A percentile compares a stretch with the other conserved stretches of the same genome.
phyloP scores from a whole-genome alignment of 2,329 filamentous ascomycete species.

The Hysterium pulicare region DNA sequence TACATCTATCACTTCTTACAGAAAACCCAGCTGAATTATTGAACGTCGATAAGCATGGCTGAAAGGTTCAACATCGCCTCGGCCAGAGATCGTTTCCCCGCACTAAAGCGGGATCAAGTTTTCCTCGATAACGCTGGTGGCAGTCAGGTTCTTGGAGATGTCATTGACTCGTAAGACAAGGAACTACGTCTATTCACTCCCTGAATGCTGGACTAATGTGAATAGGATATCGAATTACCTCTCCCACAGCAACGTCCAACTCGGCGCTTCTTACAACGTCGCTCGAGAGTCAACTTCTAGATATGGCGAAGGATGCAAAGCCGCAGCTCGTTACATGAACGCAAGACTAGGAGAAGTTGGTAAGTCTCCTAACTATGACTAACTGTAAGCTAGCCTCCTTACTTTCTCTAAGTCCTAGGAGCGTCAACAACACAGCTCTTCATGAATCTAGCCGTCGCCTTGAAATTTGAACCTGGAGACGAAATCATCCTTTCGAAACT shows the following conservation, averaged over 20 bases:
- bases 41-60: constrained; percentile 17
- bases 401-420: no score
- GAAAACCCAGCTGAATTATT: not conserved
- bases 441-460: constrained; percentile 56
- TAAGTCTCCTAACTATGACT: constrained; percentile 28
- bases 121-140: constrained; percentile 79
- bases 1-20: not conserved
- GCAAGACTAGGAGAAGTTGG: constrained; percentile 63
- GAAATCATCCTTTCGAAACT: constrained; percentile 69
- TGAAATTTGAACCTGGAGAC: constrained; percentile 44
- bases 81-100: constrained; percentile 63
- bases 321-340: constrained; percentile 69
- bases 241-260: constrained; percentile 67
- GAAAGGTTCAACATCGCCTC: constrained; percentile 53
- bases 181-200: no score
- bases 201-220: not conserved
- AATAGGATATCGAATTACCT: constrained; percentile 64
- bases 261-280: constrained; percentile 66
- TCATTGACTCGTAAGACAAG: constrained; percentile 64
- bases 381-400: no score
- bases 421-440: constrained; percentile 73
- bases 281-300: constrained; percentile 57
- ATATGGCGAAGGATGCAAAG: constrained; percentile 59
- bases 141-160: constrained; percentile 64
- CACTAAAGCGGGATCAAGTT: constrained; percentile 63